Evolutionary conservation across 1,139 yeast species (phyloP), one percentile per base, ranked within the genome.

Genomic region (Nadsonia commutata): DNA sequence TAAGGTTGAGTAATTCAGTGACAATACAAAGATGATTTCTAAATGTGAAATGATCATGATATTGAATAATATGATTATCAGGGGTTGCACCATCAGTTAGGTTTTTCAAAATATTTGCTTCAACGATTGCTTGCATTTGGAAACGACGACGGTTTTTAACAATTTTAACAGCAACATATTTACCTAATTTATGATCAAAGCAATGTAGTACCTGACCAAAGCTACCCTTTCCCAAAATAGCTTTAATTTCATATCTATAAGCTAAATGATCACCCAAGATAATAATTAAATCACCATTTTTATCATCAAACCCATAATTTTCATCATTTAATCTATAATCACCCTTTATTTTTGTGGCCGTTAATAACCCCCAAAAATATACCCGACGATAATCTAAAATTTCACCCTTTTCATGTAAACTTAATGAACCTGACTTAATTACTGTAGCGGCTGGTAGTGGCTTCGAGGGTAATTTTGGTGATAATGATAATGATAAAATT

Each of bases 21-120:
- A 77, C 74, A 40, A 85, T 81, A 58, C 94, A 84, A 66, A 84
- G 72, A 58, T 85, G 95, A 27, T 85, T 80, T 46, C 95, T 65
- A 58, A 84, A 84, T 52, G 76, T 76, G 62, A 85, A 84, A 59
- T 82, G 88, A 42, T 79, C 81, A 39, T 67, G 60, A 55, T 80
- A 81, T 20, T 70, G 61, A 37, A 84, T 58, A 18, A 81, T 64
- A 39, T 73, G 70, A 41, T 62, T 58, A 45, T 66, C 67, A 2
- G 55, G 55, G 8, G 64, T 58, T 37, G 84, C 85, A 54, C 56
- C 52, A 17, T 45, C 41, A 2, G 58, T 54, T 38, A 83, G 59
- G 22, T 65, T 62, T 49, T 74, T 76, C 41, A 85, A 61, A 56
- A 82, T 70, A 51, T 79, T 80, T 22, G 85, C 82, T 56, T 84